Evolutionary conservation across 306 rosid species (phyloP).

Genomic region (Fagus crenata): DNA sequence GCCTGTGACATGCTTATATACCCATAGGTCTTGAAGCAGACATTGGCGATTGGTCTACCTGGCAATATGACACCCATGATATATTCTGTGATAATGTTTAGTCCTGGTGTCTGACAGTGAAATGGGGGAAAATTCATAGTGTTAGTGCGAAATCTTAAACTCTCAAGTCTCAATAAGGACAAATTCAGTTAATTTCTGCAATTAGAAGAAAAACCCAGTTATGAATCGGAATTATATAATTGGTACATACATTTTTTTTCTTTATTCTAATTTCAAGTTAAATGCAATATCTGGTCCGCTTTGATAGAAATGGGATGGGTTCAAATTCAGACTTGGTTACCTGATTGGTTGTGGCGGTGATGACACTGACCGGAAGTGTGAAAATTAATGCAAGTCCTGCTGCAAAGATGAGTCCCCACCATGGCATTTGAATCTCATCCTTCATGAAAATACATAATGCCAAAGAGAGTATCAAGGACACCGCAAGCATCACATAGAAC

Average conservation of each 20-base stretch:
- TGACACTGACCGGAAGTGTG: constrained; percentile 44
- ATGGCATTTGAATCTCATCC: constrained; percentile 60
- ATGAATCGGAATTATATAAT: too few relatives aligned
- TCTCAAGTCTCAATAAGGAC: too few relatives aligned
- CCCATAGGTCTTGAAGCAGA: constrained; percentile 86
- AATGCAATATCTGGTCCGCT: not conserved
- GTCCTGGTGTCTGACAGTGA: constrained; percentile 59
- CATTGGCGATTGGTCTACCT: constrained; percentile 81
- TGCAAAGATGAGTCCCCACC: constrained; percentile 77
- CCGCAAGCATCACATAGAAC: constrained; percentile 46
- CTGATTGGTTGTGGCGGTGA: constrained; percentile 49
- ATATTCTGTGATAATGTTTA: constrained; percentile 75
- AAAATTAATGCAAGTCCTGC: constrained; percentile 37
- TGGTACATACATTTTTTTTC: too few relatives aligned
- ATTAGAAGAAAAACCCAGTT: too few relatives aligned
- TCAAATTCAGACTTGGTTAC: constrained; percentile 1
- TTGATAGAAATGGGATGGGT: too few relatives aligned
- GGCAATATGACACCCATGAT: constrained; percentile 70
- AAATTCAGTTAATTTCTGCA: too few relatives aligned
- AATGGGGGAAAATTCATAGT: not conserved
- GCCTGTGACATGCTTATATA: constrained; percentile 79
- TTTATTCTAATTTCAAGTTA: not conserved
- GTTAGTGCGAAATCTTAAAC: too few relatives aligned
- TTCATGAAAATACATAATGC: constrained; percentile 42
- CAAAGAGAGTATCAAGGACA: constrained; percentile 45